A percentile compares a stretch with the other conserved stretches of the same genome.
Conservation (phyloP, 305 asterid genomes). For the Solanum hybrid region DNA sequence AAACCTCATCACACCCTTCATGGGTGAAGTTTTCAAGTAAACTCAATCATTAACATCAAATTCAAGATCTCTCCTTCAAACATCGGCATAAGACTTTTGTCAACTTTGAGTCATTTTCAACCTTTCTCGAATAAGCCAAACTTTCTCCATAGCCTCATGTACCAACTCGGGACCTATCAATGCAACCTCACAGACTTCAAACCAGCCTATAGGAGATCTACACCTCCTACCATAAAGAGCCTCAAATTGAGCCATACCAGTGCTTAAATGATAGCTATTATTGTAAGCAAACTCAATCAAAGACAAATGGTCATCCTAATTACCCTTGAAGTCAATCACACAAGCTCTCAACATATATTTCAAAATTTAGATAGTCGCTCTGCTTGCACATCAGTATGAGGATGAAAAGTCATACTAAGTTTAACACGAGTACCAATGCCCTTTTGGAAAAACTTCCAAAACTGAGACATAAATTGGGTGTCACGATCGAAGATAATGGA, state of each 20-base stretch:
- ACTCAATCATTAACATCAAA: neutral
- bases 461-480: neutral
- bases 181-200: neutral
- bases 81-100: neutral
- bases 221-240: neutral
- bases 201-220: neutral
- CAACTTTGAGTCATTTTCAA: neutral
- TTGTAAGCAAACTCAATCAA: neutral
- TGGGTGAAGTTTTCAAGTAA: neutral
- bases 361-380: neutral
- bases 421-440: neutral
- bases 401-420: neutral
- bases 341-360: neutral
- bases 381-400: neutral
- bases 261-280: too few species aligned
- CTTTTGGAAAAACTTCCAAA: neutral
- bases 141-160: neutral
- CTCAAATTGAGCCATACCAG: neutral
- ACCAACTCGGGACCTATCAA: neutral
- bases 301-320: neutral
- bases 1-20: neutral
- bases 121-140: neutral
- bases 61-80: neutral
- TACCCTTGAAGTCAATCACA: neutral
- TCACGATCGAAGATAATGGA: neutral